Evolutionary conservation across 2,329 filamentous ascomycete species (phyloP), one percentile per base, ranked within the genome.

Genomic region (Ceratocystis colombiana): DNA sequence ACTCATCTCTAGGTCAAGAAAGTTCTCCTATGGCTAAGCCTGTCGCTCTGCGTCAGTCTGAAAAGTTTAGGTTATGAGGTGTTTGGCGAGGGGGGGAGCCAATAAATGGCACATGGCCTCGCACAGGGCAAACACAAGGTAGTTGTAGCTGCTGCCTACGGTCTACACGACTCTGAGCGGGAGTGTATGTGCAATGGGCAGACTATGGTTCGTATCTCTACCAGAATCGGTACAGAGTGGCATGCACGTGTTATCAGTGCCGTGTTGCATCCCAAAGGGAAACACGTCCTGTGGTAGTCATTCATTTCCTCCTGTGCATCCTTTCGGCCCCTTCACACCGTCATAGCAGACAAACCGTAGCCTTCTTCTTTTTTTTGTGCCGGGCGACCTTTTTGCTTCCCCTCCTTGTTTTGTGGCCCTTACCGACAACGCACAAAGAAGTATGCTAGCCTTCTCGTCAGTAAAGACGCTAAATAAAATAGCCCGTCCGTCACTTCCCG

Each of bases 21-120:
- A 53, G 22, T 25, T 15, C 15, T 53, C 10, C 37, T 10, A 8
- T 28, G 48, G 22, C 48, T 53, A 25, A 10, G 55, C 28, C 33
- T 59, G 55, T 59, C 55, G 55, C 6, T 59, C 55, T 33, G 25
- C 28, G 55, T 59, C 55, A 59, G 55, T 37, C 28, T 3, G 37
- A 12, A 41, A 12, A 30, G 15, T 6, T n/a, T 3, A 37, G 25
- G 17, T n/a, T 15, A 5, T 20, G 55, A n/a, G 30, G 5, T 57
- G 25, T 30, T 57, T 17, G 53, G 25, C 6, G 25, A n/a, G 6
- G 28, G 2, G 10, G 33, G 33, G 33, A 12, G 33, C 10, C 33
- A 37, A 37, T 30, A 8, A 59, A 37, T 59, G 15, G 33, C 25
- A 59, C 55, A 33, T 37, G 3, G 55, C 25, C 55, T 59, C 25